Percentiles rank a stretch among this genome's conserved stretches.
Conservation (phyloP, 2,329 filamentous ascomycete genomes). For the Xylaria sp. region DNA sequence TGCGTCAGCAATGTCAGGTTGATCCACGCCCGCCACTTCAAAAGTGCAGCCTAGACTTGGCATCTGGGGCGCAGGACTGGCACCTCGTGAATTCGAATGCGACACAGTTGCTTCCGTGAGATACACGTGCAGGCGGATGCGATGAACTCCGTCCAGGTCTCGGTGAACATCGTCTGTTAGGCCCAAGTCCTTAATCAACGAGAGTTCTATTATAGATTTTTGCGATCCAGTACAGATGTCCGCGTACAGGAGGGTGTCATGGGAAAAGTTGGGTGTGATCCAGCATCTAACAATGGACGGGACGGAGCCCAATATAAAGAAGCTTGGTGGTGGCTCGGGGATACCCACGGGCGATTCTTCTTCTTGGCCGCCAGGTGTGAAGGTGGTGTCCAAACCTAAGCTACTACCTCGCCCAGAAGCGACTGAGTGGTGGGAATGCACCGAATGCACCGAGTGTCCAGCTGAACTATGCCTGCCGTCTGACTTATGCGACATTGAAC, state of each 20-base stretch:
- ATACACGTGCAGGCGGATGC: slow-evolving; percentile 81
- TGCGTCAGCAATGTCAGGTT: slow-evolving; percentile 53
- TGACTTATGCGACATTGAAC: slow-evolving; percentile 91
- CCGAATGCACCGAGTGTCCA: slow-evolving; percentile 75
- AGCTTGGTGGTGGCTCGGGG: slow-evolving; percentile 77
- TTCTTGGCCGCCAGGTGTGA: slow-evolving; percentile 65
- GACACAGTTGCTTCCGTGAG: slow-evolving; percentile 88
- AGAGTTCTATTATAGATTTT: slow-evolving; percentile 79
- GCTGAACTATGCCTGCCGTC: slow-evolving; percentile 93
- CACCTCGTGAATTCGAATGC: slow-evolving; percentile 73
- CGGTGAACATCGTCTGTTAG: slow-evolving; percentile 69
- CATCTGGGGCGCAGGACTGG: slow-evolving; percentile 76
- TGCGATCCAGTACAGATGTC: slow-evolving; percentile 92
- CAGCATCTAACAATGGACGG: slow-evolving; percentile 96
- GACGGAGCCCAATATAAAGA: slow-evolving; percentile 85
- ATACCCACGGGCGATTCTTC: slow-evolving; percentile 74
- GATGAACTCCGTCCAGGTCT: slow-evolving; percentile 68
- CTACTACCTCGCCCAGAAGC: slow-evolving; percentile 85
- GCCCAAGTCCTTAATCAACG: slow-evolving; percentile 76
- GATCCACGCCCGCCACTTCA: slow-evolving; percentile 67
- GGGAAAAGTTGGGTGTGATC: slow-evolving; percentile 88
- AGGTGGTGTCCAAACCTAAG: slow-evolving; percentile 78
- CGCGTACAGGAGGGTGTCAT: slow-evolving; percentile 86
- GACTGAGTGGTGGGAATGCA: slow-evolving; percentile 70
- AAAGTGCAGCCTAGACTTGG: slow-evolving; percentile 83